phyloP scores from a whole-genome alignment of 106 monocot genomes.

The Platanthera guangdongensis region DNA sequence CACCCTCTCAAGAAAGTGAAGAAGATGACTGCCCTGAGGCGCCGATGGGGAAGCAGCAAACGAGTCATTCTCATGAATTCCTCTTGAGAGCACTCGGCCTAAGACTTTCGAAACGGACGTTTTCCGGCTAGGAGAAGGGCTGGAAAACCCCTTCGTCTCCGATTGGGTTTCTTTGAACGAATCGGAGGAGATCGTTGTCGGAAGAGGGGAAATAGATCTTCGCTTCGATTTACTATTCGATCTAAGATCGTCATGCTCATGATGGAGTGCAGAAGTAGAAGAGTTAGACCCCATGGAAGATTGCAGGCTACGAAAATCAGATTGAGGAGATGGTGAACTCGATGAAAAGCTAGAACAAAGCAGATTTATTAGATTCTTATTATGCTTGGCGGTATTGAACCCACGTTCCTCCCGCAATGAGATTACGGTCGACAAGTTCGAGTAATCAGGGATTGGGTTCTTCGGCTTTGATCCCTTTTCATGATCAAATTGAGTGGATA shows the following conservation, averaged over 20 bases:
- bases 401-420: conserved; percentile 11
- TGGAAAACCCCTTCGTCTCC: conserved; percentile 35
- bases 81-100: conserved; percentile 26
- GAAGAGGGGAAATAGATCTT: conserved; percentile 48
- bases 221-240: conserved; percentile 17
- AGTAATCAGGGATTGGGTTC: not conserved
- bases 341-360: conserved; percentile 17
- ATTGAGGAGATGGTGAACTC: not conserved
- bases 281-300: not conserved
- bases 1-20: conserved; percentile 21
- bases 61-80: conserved; percentile 11
- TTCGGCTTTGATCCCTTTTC: conserved; percentile 3
- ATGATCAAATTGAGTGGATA: not conserved
- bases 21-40: conserved; percentile 16
- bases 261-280: not conserved
- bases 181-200: conserved; percentile 26
- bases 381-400: not conserved
- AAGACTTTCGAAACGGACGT: conserved; percentile 23
- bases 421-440: conserved; percentile 14
- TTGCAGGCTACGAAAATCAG: not conserved
- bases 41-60: not conserved
- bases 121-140: conserved; percentile 42
- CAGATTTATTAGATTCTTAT: not conserved
- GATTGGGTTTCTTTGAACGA: conserved; percentile 48
- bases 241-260: not conserved